Evolutionary conservation across 31 red algal species (phyloP).

Genomic region (Bonnemaisonia californica): DNA sequence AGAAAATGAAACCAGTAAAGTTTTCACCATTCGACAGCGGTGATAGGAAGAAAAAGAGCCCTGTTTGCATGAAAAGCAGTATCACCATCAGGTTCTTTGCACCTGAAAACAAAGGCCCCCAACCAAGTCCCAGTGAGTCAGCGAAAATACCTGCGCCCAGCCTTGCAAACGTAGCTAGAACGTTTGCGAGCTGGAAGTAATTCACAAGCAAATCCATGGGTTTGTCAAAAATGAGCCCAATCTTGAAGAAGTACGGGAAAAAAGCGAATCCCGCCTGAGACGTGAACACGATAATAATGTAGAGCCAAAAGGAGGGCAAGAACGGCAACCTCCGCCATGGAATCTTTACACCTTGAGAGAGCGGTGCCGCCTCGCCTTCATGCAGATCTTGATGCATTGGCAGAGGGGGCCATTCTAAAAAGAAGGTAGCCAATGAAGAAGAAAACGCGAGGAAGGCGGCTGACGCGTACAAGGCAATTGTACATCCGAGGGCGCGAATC

Average conservation of each 20-base stretch:
- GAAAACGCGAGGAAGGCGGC: not conserved
- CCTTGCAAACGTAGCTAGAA: not conserved
- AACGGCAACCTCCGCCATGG: not conserved
- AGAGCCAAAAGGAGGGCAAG: constrained; percentile 9
- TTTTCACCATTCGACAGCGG: not conserved
- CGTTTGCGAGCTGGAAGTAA: not conserved
- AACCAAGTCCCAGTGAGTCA: constrained; percentile 19
- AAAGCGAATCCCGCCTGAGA: not conserved
- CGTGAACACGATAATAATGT: constrained; percentile 17
- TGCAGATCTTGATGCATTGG: not conserved
- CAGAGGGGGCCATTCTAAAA: constrained; percentile 7
- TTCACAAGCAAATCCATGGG: not conserved
- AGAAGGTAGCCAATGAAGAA: not conserved
- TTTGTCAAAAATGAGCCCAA: constrained; percentile 3
- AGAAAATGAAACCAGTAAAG: constrained; percentile 26
- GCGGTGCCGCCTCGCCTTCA: not conserved
- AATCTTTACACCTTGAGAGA: not conserved
- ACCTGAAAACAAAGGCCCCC: constrained; percentile 19
- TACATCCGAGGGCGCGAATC: not conserved
- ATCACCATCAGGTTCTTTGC: constrained; percentile 25
- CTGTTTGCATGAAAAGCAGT: constrained; percentile 18
- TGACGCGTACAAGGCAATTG: not conserved
- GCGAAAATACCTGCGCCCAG: constrained; percentile 4
- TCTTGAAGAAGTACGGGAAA: constrained; percentile 18
- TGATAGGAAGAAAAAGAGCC: not conserved